Base-by-base conservation (phyloP, 805 yeast species). In the Sugiyamaella floridensis region DNA sequence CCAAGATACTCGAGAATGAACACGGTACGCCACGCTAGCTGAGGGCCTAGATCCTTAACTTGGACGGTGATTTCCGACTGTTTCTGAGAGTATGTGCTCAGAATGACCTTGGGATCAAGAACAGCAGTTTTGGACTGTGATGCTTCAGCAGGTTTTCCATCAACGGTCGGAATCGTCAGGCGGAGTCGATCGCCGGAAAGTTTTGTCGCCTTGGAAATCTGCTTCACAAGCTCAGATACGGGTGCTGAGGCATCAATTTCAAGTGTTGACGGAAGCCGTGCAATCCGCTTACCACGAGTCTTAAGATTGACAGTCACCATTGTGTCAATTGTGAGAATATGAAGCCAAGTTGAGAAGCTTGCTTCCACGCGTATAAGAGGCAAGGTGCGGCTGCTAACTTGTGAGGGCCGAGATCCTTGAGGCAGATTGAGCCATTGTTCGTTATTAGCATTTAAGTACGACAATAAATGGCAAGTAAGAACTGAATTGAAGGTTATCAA, bases 11-110 rank as follows among this genome's bases (percentile, higher is more conserved):
- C 99, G 58, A 88, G 72, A 49, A 88, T 61, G 65, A 83, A 93
- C n/a, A 92, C 98, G 2, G 89, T 78, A 70, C 86, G 79, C 97
- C 97, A 93, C 4, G 83, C 82, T 54, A 93, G 80, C 70, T 93
- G 99, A 0, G 90, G 89, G 18, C 99, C 99, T 56, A 92, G 74
- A 65, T 92, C 99, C 67, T 92, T 90, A 51, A 86, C 86, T 58
- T 71, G 79, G 12, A 89, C 74, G 20, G 74, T 61, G 9, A 72
- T 59, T 0, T 64, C 68, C 10, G 67, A 71, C 19, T 71, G 69
- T 12, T 49, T 53, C 43, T 72, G 63, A 1, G 79, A 79, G 54
- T 76, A 76, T n/a, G 69, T 74, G 32, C 65, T 68, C 42, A 84
- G 69, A 15, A 78, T 67, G 50, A 74, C 72, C 42, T 71, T 71